Evolutionary conservation across 2,329 filamentous ascomycete genomes (phyloP).

Genomic region (Diatrype stigma): DNA sequence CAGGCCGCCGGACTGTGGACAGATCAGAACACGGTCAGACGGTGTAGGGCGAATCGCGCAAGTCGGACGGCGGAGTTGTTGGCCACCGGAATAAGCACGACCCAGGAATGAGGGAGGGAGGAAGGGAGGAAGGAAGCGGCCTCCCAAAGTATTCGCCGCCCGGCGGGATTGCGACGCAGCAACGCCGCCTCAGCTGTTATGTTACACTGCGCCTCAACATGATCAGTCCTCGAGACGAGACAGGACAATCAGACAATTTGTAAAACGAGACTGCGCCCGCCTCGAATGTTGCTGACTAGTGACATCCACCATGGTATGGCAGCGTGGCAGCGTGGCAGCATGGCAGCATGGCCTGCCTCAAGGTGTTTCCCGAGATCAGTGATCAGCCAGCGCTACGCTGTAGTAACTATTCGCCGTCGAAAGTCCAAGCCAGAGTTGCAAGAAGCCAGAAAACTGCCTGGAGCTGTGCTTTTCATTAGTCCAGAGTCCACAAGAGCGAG

Average conservation of each 20-base stretch:
- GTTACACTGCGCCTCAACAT: background rate
- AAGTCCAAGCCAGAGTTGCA: no score
- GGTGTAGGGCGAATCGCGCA: background rate
- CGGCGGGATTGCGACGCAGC: background rate
- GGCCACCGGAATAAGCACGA: background rate
- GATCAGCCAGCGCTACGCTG: no score
- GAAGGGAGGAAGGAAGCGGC: no score
- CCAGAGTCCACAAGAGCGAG: no score
- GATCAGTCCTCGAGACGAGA: background rate
- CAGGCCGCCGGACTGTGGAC: background rate
- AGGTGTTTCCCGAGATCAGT: no score
- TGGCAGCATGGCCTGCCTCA: no score
- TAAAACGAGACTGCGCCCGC: background rate
- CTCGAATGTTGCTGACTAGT: no score
- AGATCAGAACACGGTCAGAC: background rate
- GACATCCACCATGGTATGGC: no score
- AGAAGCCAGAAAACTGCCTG: no score
- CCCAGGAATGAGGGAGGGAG: background rate
- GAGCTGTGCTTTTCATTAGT: no score
- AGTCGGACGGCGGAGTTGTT: background rate
- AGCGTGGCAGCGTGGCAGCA: no score
- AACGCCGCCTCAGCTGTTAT: background rate
- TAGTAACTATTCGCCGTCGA: no score
- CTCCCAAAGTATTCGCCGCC: background rate
- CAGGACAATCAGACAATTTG: background rate